A percentile compares a stretch with the other conserved stretches of the same genome.
Conservation (phyloP, 1,139 yeast species). For the Kodamaea sp. region DNA sequence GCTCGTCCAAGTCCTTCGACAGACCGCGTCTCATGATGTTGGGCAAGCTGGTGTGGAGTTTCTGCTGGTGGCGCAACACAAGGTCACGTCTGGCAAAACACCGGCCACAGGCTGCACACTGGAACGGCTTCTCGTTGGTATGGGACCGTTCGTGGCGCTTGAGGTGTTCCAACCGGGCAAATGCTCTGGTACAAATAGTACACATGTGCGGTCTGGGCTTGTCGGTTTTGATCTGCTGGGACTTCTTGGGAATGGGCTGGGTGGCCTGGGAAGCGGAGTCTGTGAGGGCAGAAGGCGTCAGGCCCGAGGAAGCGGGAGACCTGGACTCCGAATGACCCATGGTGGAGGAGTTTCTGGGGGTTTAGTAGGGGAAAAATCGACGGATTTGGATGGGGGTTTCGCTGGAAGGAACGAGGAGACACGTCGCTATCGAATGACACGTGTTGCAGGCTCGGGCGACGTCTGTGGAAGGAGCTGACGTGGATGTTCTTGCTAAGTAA, state of each 20-base stretch:
- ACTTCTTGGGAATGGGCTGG: constrained; percentile 85
- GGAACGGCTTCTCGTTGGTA: constrained; percentile 39
- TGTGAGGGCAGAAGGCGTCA: constrained; percentile 8
- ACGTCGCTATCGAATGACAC: no score
- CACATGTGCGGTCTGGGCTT: constrained; percentile 35
- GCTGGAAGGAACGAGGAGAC: no score
- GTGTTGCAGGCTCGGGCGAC: no score
- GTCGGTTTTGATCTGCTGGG: constrained; percentile 79
- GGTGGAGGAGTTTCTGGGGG: no score
- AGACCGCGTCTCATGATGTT: constrained; percentile 19
- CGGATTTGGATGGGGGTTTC: no score
- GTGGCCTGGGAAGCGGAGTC: constrained; percentile 16
- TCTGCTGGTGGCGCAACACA: constrained; percentile 50
- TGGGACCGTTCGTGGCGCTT: constrained; percentile 36
- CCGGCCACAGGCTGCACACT: constrained; percentile 52
- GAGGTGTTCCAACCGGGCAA: constrained; percentile 34
- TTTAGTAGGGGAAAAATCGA: no score
- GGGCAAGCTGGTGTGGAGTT: constrained; percentile 27
- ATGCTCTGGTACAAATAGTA: constrained; percentile 33
- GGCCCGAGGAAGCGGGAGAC: constrained; percentile 7
- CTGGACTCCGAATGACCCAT: constrained; percentile 6
- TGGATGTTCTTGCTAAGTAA: no score
- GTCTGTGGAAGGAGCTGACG: no score
- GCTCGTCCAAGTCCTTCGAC: constrained; percentile 28
- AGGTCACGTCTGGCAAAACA: constrained; percentile 52